Base-by-base conservation (phyloP, 495 filamentous ascomycete genomes). In the Aspergillus taichungensis region DNA sequence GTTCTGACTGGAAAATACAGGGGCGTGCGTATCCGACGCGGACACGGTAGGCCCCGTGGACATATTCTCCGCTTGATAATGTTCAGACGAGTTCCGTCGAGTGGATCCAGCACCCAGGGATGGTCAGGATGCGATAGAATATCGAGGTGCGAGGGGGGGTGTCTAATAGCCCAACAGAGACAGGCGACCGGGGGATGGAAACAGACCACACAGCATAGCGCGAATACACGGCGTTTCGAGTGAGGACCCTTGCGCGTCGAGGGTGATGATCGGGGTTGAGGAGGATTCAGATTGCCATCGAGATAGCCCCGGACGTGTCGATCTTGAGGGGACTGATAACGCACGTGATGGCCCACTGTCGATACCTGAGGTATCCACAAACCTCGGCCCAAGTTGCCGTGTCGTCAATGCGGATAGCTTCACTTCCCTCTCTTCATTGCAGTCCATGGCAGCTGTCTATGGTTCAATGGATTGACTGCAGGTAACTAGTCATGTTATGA, bases 41-140 rank as follows among this genome's bases (percentile, higher is more conserved):
- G 55, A 57, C 43, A 57, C 56, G 47, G 60, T 49, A 40, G 55
- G 44, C 53, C 63, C 64, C 50, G 60, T 61, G 40, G 65, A 68
- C 69, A 73, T 73, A 44, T 27, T 66, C 49, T 48, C n/a, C 36
- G 34, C 30, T 36, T 42, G 29, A 38, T 40, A 27, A 41, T 33
- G 39, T 37, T 28, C 38, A n/a, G 48, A 42, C 31, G 28, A 33
- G 13, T 3, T 40, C 10, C 30, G 40, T 42, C 34, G 51, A 53
- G 50, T 34, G 50, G 46, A 40, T 40, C 42, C 6, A 43, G 29
- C 48, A n/a, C n/a, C n/a, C n/a, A 29, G 36, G 31, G 37, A 37
- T 31, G 45, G 24, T 50, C 36, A 37, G 42, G 3, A 36, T 29
- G 40, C 30, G 43, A 14, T 36, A 37, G 41, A 36, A 40, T 36